These are phyloP conservation scores for Malus asiatica DNA, from an alignment of 306 rosid species.

Conservation along the genomic window DNA sequence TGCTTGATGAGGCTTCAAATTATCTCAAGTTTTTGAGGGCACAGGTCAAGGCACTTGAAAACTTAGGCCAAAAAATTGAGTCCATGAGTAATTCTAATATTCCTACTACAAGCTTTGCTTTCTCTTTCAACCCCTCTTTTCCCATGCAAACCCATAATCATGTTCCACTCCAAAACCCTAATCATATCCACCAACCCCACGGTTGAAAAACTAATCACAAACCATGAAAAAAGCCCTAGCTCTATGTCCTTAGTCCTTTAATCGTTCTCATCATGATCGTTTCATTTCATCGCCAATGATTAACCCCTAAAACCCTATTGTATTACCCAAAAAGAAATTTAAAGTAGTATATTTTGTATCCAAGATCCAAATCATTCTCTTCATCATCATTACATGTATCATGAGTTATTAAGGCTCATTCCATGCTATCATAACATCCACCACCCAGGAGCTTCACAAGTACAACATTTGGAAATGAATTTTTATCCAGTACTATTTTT, in stretches of 20 bases:
- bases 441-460: conserved; percentile 19
- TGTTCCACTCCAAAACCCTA: conserved; percentile 37
- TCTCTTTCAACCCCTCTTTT: conserved; percentile 85
- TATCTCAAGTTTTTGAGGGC: conserved; percentile 82
- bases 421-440: conserved; percentile 16
- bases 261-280: conserved; percentile 31
- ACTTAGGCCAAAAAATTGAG: conserved; percentile 59
- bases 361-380: conserved; percentile 19
- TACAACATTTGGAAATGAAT: not conserved
- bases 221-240: conserved; percentile 4
- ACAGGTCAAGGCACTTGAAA: conserved; percentile 73
- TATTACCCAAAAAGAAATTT: conserved; percentile 2
- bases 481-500: conserved; percentile 3
- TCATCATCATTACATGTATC: conserved; percentile 24
- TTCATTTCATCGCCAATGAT: conserved; percentile 32
- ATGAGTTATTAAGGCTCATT: conserved; percentile 19
- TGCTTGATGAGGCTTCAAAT: conserved; percentile 96
- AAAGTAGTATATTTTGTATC: not conserved
- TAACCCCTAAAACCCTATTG: conserved; percentile 25
- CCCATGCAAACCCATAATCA: conserved; percentile 50
- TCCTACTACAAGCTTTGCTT: conserved; percentile 52
- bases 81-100: conserved; percentile 35
- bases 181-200: conserved; percentile 27
- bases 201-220: conserved; percentile 7
- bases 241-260: conserved; percentile 24